Evolutionary conservation across 345 rosid species (phyloP), one percentile per base, ranked within the genome.

Genomic region (Linum usitatissimum): DNA sequence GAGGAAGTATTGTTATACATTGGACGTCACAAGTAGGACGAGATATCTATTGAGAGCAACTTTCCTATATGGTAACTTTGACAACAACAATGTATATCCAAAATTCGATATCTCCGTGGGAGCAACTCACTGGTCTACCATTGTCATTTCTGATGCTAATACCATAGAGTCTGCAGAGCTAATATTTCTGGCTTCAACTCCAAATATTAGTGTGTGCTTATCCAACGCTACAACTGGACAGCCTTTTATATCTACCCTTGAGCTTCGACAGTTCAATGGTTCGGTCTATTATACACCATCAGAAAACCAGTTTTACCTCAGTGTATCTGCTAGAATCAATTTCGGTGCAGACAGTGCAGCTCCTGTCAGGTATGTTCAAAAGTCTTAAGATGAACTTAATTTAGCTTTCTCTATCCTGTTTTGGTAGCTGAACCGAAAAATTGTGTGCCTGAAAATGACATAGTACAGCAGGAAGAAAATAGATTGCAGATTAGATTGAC

Each of bases 161-260:
- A 81, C 84, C 0, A 77, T 94, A 57, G 97, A 90, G 76, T 76
- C 61, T 57, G 64, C 42, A 34, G 99, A 94, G 76, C 84, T 94
- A 13, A 81, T 94, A 75, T 88, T 94, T 78, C 84, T 90, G 48
- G 97, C 99, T 65, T 71, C 82, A 45, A 76, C 69, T 76, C 78
- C 92, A 64, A 78, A 74, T 12, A 63, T 90, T 45, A 83, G 90
- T 21, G 86, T 94, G 65, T 94, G 99, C 73, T 76, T 94, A 69
- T 94, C 99, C 3, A 90, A 90, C 71, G 99, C 99, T 49, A 94
- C 97, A 12, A 90, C 97, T 0, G 96, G 99, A 12, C 85, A 82
- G 78, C 99, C 97, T 34, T 94, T 94, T 82, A 86, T 94, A 70
- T 94, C 99, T 30, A 90, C 97, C 28, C 92, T 94, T 65, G 99